Base-by-base conservation (phyloP, 1,284 basidiomycete genomes). In the Ustanciosporium gigantosporum region DNA sequence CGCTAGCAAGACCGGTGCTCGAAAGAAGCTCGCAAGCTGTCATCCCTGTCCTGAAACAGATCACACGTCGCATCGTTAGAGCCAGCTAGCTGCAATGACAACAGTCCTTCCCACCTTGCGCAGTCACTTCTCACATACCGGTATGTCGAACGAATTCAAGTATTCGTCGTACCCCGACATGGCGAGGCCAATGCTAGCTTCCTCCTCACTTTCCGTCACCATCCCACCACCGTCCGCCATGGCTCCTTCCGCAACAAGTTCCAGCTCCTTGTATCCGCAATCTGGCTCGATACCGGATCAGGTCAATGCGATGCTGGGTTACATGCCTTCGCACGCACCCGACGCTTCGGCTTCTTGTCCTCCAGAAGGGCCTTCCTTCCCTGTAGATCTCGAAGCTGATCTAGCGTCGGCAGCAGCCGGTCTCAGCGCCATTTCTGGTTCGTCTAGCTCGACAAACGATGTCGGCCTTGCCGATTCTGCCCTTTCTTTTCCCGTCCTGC, bases 401-500 rank as follows among this genome's bases (percentile, higher is more conserved):
- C 58, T 67, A 15, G 45, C 59, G 14, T 42, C 53, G 14, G 45
- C 55, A 21, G 43, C 53, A 6, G 47, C 56, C 17, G 41, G 34
- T 3, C 52, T 46, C 25, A 36, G 44, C 21, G 56, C 49, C 23
- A 25, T 23, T 29, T 41, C 38, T 3, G 31, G 13, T 24, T n/a
- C 34, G 20, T 14, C 25, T 4, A 55, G n/a, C n/a, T n/a, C 43
- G 17, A 36, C 41, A n/a, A 37, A 24, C 23, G 19, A 14, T 15
- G 15, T 50, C 25, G 46, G 43, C 17, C 21, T 29, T 7, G 19
- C 44, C 2, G 40, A 45, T 13, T 51, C 52, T 25, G 60, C 62
- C 16, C 67, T 73, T 24, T 57, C 60, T 11, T 76, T 76, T 29
- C 74, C 74, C 4, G 66, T 65, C 13, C 46, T 76, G 13, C 74